Evolutionary conservation across 2,329 filamentous ascomycete species (phyloP), one percentile per base, ranked within the genome.

Genomic region (Trichophyton verrucosum): DNA sequence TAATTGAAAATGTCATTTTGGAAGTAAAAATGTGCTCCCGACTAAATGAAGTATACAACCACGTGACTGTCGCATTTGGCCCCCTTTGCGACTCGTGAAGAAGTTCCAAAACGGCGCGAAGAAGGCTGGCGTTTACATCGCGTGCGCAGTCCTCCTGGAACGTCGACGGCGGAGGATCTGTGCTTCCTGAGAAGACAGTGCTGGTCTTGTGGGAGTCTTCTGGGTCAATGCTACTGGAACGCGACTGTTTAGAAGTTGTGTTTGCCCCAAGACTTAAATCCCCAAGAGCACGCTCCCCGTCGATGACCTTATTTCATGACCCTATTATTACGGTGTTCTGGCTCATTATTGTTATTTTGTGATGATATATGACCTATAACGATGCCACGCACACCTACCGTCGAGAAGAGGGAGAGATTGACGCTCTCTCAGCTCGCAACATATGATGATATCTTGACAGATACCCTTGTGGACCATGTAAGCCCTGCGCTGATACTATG

Each of bases 381-480:
- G 47, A 65, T 65, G 63, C 59, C 64, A 51, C 64, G 60, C 24
- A 65, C 56, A 44, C 60, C 74, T 1, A 64, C 68, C 47, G 66
- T 63, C 33, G 73, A 74, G 59, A 71, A 70, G 63, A 83, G 87
- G 77, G 85, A 87, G 71, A 84, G 85, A 64, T 80, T 99, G 68
- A 96, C 91, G 6, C 80, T 97, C 67, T 85, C 86, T 63, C 91
- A 95, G 79, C 78, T 99, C 69, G 87, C 91, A 36, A 87, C 87
- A 57, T 97, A 97, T 78, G 94, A 99, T 76, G 94, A 99, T 75
- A 86, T 97, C 65, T 80, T 95, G 64, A 99, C 94, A 6, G 94
- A 99, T 81, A 88, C 89, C 66, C 84, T 99, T 59, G 86, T 99
- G 63, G 94, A 99, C 75, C 90, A 92, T 77, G 92, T 96, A 82